Percentiles rank a stretch among this genome's conserved stretches.
These are phyloP conservation scores for Pichia occidentalis DNA, from an alignment of 805 yeast species.

Conservation along the genomic window DNA sequence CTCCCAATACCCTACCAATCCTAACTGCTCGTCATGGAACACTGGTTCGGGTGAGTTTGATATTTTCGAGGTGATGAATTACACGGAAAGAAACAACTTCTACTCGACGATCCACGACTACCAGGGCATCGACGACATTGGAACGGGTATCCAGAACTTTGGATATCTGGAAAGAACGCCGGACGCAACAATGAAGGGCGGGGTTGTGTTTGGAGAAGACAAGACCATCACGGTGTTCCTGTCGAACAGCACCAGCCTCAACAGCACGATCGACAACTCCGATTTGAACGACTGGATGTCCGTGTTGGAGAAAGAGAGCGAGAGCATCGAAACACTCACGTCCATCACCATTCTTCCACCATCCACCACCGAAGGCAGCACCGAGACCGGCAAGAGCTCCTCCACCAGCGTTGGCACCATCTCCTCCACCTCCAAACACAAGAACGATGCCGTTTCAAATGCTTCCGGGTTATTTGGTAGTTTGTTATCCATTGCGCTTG, in stretches of 20 bases:
- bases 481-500: too few relatives aligned
- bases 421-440: constrained; percentile 2
- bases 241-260: constrained; percentile 47
- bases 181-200: constrained; percentile 52
- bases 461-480: too few relatives aligned
- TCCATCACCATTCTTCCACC: constrained; percentile 16
- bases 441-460: constrained; percentile 5
- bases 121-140: constrained; percentile 63
- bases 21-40: constrained; percentile 69
- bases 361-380: constrained; percentile 1
- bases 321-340: constrained; percentile 17
- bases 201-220: constrained; percentile 58
- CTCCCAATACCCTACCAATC: constrained; percentile 56
- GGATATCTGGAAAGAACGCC: constrained; percentile 55
- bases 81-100: constrained; percentile 47
- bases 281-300: constrained; percentile 42
- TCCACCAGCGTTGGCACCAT: constrained; percentile 1
- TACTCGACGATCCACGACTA: constrained; percentile 68
- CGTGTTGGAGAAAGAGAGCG: constrained; percentile 17
- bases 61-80: constrained; percentile 66
- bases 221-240: constrained; percentile 59
- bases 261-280: constrained; percentile 36
- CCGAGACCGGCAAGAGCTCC: constrained; percentile 1
- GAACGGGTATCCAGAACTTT: constrained; percentile 49
- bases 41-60: constrained; percentile 79